phyloP scores from a whole-genome alignment of 345 rosid genomes.

The Lumnitzera littorea region DNA sequence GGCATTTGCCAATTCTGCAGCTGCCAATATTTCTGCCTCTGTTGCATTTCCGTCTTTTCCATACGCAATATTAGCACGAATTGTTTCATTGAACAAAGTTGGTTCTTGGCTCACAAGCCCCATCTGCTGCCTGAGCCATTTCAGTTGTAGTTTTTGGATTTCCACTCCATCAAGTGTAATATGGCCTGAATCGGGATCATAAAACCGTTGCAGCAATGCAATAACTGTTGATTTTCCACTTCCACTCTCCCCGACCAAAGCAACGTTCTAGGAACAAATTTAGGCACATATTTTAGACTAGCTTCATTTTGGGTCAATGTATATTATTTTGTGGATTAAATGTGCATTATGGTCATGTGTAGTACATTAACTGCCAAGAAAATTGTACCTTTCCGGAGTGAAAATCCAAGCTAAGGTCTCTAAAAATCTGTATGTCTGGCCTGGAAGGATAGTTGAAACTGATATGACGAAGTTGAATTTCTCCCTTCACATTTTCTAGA shows the following conservation, averaged over 20 bases:
- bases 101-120: slow-evolving; percentile 37
- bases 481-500: slow-evolving; percentile 50
- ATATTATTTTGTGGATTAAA: too few species aligned
- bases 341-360: too few species aligned
- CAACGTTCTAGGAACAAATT: slow-evolving; percentile 20
- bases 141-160: slow-evolving; percentile 19
- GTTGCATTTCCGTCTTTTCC: slow-evolving; percentile 28
- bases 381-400: slow-evolving; percentile 25
- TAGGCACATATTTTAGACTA: not conserved
- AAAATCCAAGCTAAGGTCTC: slow-evolving; percentile 36
- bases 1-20: slow-evolving; percentile 27
- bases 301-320: too few species aligned
- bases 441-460: slow-evolving; percentile 71
- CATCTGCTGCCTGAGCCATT: slow-evolving; percentile 34
- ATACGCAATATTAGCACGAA: slow-evolving; percentile 33
- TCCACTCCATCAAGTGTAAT: slow-evolving; percentile 28
- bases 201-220: slow-evolving; percentile 27
- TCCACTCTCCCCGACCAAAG: slow-evolving; percentile 37
- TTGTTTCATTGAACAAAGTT: slow-evolving; percentile 20
- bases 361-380: too few species aligned
- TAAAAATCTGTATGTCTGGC: slow-evolving; percentile 65
- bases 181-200: slow-evolving; percentile 28
- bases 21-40: slow-evolving; percentile 26
- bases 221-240: slow-evolving; percentile 34
- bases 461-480: slow-evolving; percentile 54